Base-by-base conservation (phyloP, 2,329 filamentous ascomycete species). In the Ophiocordyceps camponoti-rufipedis region DNA sequence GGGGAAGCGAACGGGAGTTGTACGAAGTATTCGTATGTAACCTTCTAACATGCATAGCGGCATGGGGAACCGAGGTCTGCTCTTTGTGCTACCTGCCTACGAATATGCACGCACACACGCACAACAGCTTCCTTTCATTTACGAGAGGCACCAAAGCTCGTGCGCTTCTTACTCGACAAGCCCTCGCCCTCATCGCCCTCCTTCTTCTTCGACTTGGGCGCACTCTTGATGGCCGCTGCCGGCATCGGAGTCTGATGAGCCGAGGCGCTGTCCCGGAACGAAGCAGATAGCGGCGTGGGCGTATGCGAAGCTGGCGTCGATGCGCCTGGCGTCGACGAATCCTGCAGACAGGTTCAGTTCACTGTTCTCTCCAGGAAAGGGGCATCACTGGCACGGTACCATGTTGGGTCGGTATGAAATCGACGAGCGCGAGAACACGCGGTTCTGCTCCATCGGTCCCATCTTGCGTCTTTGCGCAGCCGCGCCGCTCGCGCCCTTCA, bases 401-500 rank as follows among this genome's bases (percentile, higher is more conserved):
- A 56, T 53, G 42, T 56, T 63, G 12, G 67, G 62, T 48, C 74
- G 72, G 52, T 78, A 78, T 2, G 74, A 79, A 38, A 79, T 67
- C n/a, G 77, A 75, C 16, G 75, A 75, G 52, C 71, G 65, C 47
- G 78, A 76, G 61, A 89, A 89, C 46, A 89, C 80, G 50, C 82
- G 71, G 58, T 86, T 83, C 53, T 75, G 72, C 45, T 88, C 84
- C 49, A 70, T 71, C 43, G 81, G 67, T 5, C 74, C 74, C 23
- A 73, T 70, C 60, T 82, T 75, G 55, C 79, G 74, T 56, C 82
- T 70, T 52, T 76, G 70, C 11, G 78, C 71, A 4, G 72, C 72
- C 2, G 71, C 69, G n/a, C 77, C 75, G 9, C 75, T 73, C 16
- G 73, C 74, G 46, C 85, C 88, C 63, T 98, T 98, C 69, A 94